Conservation (phyloP, 306 rosid genomes). For the Neltuma alba region DNA sequence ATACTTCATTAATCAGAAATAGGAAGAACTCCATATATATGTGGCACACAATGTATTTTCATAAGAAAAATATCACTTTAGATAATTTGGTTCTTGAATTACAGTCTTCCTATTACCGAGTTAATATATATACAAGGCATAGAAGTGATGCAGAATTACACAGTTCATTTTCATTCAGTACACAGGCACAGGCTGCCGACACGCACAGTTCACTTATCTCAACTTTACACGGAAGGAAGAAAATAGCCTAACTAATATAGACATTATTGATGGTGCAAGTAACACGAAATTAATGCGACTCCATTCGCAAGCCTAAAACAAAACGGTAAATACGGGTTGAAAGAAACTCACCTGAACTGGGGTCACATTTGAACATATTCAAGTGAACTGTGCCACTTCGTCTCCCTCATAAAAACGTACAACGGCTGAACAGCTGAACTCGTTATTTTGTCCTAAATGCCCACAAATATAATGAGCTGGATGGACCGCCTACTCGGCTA, state of each 20-base stretch:
- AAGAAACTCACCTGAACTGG: constrained; percentile 42
- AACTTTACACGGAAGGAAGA: constrained; percentile 11
- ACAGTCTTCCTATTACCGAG: constrained; percentile 6
- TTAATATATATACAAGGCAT: constrained; percentile 21
- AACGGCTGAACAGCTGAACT: constrained; percentile 33
- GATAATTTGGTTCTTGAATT: neutral
- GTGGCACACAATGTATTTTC: neutral
- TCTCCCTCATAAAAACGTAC: constrained; percentile 34
- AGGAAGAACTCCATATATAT: neutral
- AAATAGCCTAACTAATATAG: constrained; percentile 8
- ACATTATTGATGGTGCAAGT: constrained; percentile 31
- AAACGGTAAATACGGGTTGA: constrained; percentile 24
- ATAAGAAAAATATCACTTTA: neutral
- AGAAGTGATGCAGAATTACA: neutral
- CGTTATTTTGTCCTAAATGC: constrained; percentile 48
- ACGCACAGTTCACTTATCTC: constrained; percentile 18
- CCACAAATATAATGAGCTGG: constrained; percentile 36
- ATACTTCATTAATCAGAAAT: neutral
- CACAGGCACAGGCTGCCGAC: constrained; percentile 27
- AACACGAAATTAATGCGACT: constrained; percentile 18
- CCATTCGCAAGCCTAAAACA: constrained; percentile 32
- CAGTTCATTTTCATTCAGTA: constrained; percentile 21
- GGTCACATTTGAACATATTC: constrained; percentile 30
- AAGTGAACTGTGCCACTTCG: constrained; percentile 34
- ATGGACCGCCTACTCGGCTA: constrained; percentile 30